Conservation (phyloP, 78 protist genomes). For the Dictyostelium capitatum region DNA sequence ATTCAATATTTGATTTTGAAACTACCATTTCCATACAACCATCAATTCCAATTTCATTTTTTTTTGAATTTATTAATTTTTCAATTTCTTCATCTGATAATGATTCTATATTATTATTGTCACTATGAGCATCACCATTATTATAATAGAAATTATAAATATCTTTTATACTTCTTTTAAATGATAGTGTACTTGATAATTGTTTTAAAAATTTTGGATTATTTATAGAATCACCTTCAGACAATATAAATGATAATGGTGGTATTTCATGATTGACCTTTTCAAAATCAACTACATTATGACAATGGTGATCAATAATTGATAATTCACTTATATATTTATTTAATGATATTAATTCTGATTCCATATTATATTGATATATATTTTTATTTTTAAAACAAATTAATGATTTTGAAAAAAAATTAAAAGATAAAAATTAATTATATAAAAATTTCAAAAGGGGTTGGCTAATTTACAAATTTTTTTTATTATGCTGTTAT, state of each 20-base stretch:
- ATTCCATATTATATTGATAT: too few species aligned
- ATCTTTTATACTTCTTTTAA: constrained; percentile 54
- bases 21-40: not conserved
- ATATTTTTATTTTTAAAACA: too few species aligned
- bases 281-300: constrained; percentile 46
- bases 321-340: not conserved
- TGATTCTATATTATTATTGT: not conserved
- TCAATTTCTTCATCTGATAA: not conserved
- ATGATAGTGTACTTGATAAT: constrained; percentile 38
- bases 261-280: constrained; percentile 1
- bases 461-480: too few species aligned
- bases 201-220: constrained; percentile 35
- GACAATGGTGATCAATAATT: constrained; percentile 70
- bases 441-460: too few species aligned
- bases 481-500: not conserved
- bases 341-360: too few species aligned
- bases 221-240: constrained; percentile 8
- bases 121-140: too few species aligned
- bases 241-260: constrained; percentile 7
- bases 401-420: too few species aligned
- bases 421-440: too few species aligned
- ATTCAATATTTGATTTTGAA: constrained; percentile 27
- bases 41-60: constrained; percentile 19
- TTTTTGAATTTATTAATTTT: not conserved
- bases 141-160: constrained; percentile 16